These are phyloP conservation scores for Camelina hispida DNA, from an alignment of 345 rosid genomes.

Conservation along the genomic window DNA sequence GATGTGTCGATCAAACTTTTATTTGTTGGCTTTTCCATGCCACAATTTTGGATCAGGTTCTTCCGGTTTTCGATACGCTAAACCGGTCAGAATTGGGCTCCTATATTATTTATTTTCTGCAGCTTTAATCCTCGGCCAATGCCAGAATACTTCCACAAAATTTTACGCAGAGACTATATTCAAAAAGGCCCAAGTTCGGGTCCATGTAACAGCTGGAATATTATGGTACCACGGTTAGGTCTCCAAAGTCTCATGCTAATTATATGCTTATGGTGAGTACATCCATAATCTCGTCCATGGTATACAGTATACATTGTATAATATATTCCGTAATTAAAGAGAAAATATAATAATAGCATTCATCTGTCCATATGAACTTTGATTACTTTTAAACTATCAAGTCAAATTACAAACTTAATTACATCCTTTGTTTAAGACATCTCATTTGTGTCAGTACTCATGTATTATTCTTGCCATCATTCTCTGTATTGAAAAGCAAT, in stretches of 20 bases:
- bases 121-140: not conserved
- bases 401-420: constrained; percentile 19
- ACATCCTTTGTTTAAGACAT: constrained; percentile 32
- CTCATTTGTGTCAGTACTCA: constrained; percentile 38
- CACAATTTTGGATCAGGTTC: not conserved
- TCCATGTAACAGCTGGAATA: constrained; percentile 18
- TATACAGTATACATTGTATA: constrained; percentile 3
- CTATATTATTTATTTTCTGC: not conserved
- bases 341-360: constrained; percentile 10
- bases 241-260: not conserved
- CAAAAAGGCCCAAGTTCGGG: constrained; percentile 27
- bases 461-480: constrained; percentile 30
- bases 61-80: not conserved
- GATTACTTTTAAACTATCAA: not conserved
- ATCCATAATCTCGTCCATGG: not conserved
- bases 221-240: not conserved
- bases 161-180: not conserved
- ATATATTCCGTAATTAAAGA: constrained; percentile 1
- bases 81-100: constrained; percentile 8
- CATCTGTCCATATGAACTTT: not conserved
- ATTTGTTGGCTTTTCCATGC: too few species aligned
- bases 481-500: constrained; percentile 32
- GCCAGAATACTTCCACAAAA: not conserved
- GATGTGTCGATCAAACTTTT: too few species aligned
- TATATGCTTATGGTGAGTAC: not conserved